These are phyloP conservation scores for Gracilaria caudata DNA, from an alignment of 23 red algal species.

Conservation along the genomic window DNA sequence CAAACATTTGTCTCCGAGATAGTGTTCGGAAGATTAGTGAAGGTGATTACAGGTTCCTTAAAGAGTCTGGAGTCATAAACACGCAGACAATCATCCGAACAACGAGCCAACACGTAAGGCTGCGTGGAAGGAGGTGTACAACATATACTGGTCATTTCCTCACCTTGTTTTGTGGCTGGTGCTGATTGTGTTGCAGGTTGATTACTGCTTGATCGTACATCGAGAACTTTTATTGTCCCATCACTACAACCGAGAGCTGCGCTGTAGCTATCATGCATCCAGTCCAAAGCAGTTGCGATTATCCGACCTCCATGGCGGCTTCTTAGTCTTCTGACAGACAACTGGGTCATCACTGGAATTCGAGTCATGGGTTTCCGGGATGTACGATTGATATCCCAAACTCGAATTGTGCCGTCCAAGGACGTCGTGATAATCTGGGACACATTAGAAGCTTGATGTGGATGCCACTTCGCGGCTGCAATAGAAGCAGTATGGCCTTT, in stretches of 20 bases:
- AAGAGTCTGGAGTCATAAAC: slow-evolving; percentile 48
- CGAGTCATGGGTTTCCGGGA: slow-evolving; percentile 8
- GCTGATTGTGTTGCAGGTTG: slow-evolving; percentile 37
- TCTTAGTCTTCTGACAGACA: slow-evolving; percentile 52
- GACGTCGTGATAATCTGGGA: slow-evolving; percentile 34
- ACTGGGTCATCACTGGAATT: slow-evolving; percentile 41
- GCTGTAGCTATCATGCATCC: slow-evolving; percentile 19
- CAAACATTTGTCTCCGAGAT: slow-evolving; percentile 55
- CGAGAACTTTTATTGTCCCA: slow-evolving; percentile 47
- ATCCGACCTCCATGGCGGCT: slow-evolving; percentile 31
- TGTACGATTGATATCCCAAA: slow-evolving; percentile 49
- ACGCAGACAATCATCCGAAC: slow-evolving; percentile 61
- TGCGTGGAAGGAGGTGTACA: background rate
- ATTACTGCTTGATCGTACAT: slow-evolving; percentile 17
- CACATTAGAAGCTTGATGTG: background rate
- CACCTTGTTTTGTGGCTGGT: background rate
- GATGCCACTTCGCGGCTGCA: slow-evolving; percentile 38
- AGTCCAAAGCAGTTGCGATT: slow-evolving; percentile 60
- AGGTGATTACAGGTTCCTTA: background rate
- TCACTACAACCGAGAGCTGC: slow-evolving; percentile 57
- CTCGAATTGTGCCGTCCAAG: slow-evolving; percentile 55
- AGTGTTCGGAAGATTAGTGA: slow-evolving; percentile 35
- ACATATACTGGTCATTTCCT: slow-evolving; percentile 36
- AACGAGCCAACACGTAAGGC: slow-evolving; percentile 25
- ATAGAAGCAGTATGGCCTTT: slow-evolving; percentile 63